Evolutionary conservation across 1,284 basidiomycete genomes (phyloP), one percentile per base, ranked within the genome.

Genomic region (Paramarasmius palmivorus): DNA sequence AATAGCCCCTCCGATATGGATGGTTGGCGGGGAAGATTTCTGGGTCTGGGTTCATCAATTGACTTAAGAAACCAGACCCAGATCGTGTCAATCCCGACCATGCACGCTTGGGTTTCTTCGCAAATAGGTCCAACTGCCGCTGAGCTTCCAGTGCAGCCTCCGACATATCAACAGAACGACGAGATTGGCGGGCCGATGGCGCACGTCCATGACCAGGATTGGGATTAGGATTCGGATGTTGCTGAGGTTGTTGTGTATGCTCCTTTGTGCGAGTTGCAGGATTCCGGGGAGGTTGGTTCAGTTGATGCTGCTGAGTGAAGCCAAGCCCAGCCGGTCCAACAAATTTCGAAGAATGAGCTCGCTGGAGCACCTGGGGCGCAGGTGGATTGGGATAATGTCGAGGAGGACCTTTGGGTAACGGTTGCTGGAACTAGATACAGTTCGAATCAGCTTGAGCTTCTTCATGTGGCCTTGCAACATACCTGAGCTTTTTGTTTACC

Each of bases 81-180:
- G 78, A 76, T 42, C 81, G 72, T 52, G 74, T 74, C 48, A 86
- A 72, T 59, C 82, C 79, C 62, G 83, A 79, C 60, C 87, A 85
- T 22, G 83, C 82, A 36, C 81, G 75, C 49, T 82, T 77, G 4
- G 90, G 88, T 9, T 88, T 75, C 70, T 92, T 93, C 53, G 82
- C 77, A 64, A 94, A 92, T 78, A 93, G 78, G 15, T 89, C 83
- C 32, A 80, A 78, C 63, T 91, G 83, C 5, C 86, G 78, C 62
- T 85, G 80, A 15, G 79, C 85, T 63, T 90, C 86, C 60, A 81
- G 54, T n/a, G 77, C 79, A 23, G 79, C 82, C 61, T 75, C 71
- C 15, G 37, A 47, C 25, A 44, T 45, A 40, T 53, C 54, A 1
- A 61, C 58, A 0, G 57, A 59, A 12, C 59, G 59, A 34, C 69